Evolutionary conservation across 129 eudicot species (phyloP).

Genomic region (Artemisia argyi): DNA sequence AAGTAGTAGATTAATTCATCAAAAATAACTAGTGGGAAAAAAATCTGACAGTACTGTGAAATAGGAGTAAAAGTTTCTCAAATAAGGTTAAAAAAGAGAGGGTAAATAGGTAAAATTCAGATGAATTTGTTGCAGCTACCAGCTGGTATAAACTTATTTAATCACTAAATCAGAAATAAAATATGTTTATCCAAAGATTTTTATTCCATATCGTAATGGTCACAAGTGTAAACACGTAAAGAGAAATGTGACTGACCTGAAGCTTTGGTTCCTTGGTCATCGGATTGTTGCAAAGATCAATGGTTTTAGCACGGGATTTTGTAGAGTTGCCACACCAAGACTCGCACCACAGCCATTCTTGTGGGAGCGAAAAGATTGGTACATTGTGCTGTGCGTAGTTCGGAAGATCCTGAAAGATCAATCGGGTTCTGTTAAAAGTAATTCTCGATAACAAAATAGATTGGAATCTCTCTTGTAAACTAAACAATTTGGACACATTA

Average conservation of each 20-base stretch:
- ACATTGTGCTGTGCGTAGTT: slow-evolving; percentile 95
- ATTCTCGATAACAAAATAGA: background rate
- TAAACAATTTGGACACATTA: no score
- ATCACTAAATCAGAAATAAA: no score
- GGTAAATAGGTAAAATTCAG: no score
- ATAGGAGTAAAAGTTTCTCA: background rate
- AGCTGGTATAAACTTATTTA: no score
- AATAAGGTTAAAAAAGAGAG: no score
- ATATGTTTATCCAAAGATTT: background rate
- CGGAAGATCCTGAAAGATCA: slow-evolving; percentile 77
- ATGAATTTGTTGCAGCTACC: no score
- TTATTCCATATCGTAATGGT: background rate
- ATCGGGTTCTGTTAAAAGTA: background rate
- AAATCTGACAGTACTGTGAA: no score
- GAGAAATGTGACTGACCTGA: slow-evolving; percentile 48
- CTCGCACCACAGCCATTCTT: slow-evolving; percentile 99
- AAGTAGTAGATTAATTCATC: no score
- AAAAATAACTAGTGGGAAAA: no score
- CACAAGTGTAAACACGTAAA: background rate
- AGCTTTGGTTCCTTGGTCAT: slow-evolving; percentile 99
- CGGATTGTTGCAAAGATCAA: slow-evolving; percentile 97
- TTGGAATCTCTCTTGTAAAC: slow-evolving; percentile 1
- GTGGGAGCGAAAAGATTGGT: slow-evolving; percentile 94
- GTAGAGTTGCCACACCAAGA: slow-evolving; percentile 98
- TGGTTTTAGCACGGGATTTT: slow-evolving; percentile 86